Conservation (phyloP, 805 yeast species). For the Candida silvatica region DNA sequence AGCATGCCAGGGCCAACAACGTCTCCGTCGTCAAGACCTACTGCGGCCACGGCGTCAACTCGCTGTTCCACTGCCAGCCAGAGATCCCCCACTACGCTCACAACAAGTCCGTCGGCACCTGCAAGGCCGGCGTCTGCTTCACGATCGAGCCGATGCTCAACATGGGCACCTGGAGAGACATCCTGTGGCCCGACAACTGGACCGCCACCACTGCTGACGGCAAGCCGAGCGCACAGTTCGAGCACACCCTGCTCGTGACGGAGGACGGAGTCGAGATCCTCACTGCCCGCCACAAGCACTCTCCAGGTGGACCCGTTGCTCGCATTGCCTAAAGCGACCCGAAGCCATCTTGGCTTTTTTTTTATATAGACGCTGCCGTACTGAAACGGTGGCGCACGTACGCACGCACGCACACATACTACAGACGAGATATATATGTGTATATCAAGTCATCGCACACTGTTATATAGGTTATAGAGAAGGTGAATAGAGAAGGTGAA, state of each 20-base stretch:
- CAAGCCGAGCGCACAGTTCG: slow-evolving; percentile 84
- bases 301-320: slow-evolving; percentile 83
- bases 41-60: slow-evolving; percentile 91
- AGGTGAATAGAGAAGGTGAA: no score
- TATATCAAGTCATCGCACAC: no score
- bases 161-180: slow-evolving; percentile 72
- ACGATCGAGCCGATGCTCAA: slow-evolving; percentile 98
- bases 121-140: slow-evolving; percentile 93
- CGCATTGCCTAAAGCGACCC: no score
- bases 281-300: slow-evolving; percentile 67
- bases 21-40: slow-evolving; percentile 86
- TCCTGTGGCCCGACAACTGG: slow-evolving; percentile 97
- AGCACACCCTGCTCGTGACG: slow-evolving; percentile 87
- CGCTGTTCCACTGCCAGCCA: slow-evolving; percentile 85
- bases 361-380: no score
- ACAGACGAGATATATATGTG: no score
- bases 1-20: slow-evolving; percentile 67
- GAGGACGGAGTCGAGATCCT: slow-evolving; percentile 89
- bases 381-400: no score
- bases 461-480: no score
- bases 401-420: no score
- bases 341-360: no score
- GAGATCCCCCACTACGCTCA: slow-evolving; percentile 90
- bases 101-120: slow-evolving; percentile 88
- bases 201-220: slow-evolving; percentile 91